A percentile compares a stretch with the other conserved stretches of the same genome.
phyloP scores from a whole-genome alignment of 495 filamentous ascomycete genomes.

The Podospora pseudoanserina region DNA sequence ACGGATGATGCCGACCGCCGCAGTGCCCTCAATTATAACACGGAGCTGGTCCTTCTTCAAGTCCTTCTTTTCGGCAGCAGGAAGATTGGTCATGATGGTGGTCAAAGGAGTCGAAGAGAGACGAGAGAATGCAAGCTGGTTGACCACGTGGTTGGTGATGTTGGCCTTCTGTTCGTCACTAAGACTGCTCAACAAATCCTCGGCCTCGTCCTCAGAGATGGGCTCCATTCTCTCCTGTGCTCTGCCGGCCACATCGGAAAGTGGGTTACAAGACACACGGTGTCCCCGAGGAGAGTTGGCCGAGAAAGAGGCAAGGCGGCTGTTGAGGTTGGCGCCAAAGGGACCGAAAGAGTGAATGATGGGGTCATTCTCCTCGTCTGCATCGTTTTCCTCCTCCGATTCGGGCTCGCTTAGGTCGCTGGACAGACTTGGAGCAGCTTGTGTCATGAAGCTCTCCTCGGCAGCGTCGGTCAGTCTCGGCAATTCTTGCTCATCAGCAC shows the following conservation, averaged over 20 bases:
- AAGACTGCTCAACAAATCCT: conserved; percentile 20
- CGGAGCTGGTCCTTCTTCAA: conserved; percentile 61
- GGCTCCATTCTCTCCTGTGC: conserved; percentile 12
- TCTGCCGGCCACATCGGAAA: conserved; percentile 12
- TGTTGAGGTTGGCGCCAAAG: conserved; percentile 75
- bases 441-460: conserved; percentile 34
- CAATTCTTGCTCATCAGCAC: conserved; percentile 44
- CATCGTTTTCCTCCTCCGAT: conserved; percentile 64
- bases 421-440: conserved; percentile 44
- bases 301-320: conserved; percentile 71
- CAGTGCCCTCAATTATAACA: conserved; percentile 63
- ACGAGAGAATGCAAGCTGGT: conserved; percentile 94
- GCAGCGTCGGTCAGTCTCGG: conserved; percentile 24
- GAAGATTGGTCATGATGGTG: conserved; percentile 79
- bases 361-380: conserved; percentile 89
- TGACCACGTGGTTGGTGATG: conserved; percentile 76
- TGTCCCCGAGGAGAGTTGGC: conserved; percentile 49
- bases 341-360: conserved; percentile 87
- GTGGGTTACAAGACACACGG: conserved; percentile 6
- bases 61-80: conserved; percentile 57
- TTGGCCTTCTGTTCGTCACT: conserved; percentile 33
- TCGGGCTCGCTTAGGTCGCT: conserved; percentile 61
- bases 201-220: conserved; percentile 11
- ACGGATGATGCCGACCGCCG: conserved; percentile 80
- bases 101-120: conserved; percentile 90